A percentile compares a stretch with the other conserved stretches of the same genome.
Conservation (phyloP, 805 yeast species). For the Lipomyces kockii region DNA sequence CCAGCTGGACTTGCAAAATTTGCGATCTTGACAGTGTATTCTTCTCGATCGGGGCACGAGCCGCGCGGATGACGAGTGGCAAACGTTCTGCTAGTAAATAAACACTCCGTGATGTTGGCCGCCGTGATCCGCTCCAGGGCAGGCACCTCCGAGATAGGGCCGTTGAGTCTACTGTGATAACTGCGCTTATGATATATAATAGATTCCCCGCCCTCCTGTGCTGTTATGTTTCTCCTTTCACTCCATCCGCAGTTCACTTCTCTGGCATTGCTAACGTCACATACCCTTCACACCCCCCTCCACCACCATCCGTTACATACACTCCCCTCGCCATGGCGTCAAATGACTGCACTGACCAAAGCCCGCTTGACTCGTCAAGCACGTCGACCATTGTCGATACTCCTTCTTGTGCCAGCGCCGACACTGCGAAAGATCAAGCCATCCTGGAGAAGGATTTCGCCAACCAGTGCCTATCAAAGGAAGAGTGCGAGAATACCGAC, state of each 20-base stretch:
- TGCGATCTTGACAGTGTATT: neutral
- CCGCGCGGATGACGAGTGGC: too few relatives aligned
- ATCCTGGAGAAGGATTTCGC: conserved; percentile 9
- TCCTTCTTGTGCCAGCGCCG: neutral
- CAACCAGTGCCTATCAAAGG: neutral
- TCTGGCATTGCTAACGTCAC: neutral
- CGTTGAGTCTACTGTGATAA: neutral
- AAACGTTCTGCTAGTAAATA: neutral
- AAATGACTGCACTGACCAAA: neutral
- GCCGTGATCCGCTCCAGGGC: neutral
- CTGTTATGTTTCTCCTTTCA: neutral
- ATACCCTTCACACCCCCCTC: neutral
- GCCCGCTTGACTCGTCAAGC: neutral
- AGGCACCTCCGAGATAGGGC: neutral
- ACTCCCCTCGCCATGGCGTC: neutral
- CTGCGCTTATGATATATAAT: neutral
- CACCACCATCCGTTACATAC: neutral
- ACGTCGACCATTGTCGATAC: conserved; percentile 2
- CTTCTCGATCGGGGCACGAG: neutral
- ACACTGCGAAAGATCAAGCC: neutral
- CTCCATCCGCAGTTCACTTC: neutral
- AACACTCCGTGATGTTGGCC: neutral
- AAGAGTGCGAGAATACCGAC: conserved; percentile 40
- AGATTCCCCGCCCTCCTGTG: neutral
- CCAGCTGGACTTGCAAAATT: neutral